phyloP scores from a whole-genome alignment of 768 basidiomycete species.

The Chalciporus sphaerocephalus region DNA sequence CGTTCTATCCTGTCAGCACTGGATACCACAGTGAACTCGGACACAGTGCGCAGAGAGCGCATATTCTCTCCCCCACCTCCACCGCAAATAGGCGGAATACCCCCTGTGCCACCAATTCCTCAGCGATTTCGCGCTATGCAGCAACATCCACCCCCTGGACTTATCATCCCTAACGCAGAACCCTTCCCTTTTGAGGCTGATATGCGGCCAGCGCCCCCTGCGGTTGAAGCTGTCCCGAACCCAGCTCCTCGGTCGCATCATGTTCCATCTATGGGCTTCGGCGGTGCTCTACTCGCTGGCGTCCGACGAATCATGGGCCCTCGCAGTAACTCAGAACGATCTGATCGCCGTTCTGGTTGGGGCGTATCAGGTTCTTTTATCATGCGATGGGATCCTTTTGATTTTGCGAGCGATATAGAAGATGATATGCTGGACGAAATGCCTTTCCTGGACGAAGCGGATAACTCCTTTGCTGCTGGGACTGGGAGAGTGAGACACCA shows the following conservation, averaged over 20 bases:
- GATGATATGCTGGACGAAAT: conserved; percentile 11
- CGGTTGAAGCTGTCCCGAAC: conserved; percentile 24
- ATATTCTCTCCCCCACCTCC: conserved; percentile 50
- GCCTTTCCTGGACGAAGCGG: conserved; percentile 16
- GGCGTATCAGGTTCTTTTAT: conserved; percentile 26
- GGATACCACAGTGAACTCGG: neutral
- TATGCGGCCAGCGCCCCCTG: conserved; percentile 20
- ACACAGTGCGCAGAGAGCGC: conserved; percentile 19
- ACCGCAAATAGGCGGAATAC: conserved; percentile 36
- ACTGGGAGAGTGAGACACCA: conserved; percentile 17
- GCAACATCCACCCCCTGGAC: conserved; percentile 35
- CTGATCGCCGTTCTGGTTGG: conserved; percentile 18
- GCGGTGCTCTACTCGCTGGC: conserved; percentile 55
- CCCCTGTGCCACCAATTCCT: conserved; percentile 54
- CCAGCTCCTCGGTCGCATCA: conserved; percentile 52
- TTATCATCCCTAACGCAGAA: conserved; percentile 46
- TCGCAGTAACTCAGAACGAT: conserved; percentile 8
- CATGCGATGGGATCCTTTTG: conserved; percentile 30
- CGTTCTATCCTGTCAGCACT: neutral
- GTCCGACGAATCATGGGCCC: conserved; percentile 28
- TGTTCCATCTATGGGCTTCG: conserved; percentile 58
- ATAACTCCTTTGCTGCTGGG: conserved; percentile 3
- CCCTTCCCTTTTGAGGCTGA: conserved; percentile 51
- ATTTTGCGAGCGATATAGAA: conserved; percentile 14
- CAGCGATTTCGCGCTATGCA: conserved; percentile 38